Evolutionary conservation across 768 basidiomycete genomes (phyloP).

Genomic region (Boletus sp.): DNA sequence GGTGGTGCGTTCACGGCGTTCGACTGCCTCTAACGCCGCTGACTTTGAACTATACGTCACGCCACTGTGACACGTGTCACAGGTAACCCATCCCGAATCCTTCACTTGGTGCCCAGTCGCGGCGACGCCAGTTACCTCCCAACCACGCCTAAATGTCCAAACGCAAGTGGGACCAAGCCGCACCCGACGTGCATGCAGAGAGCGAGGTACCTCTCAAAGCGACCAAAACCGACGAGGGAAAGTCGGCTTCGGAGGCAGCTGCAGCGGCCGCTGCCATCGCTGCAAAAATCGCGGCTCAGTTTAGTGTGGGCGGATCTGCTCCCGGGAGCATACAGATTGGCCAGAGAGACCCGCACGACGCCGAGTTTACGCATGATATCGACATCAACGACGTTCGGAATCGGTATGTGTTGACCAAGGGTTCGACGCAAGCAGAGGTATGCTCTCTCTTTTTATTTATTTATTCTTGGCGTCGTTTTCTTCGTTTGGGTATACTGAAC

Average conservation of each 20-base stretch:
- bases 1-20: not conserved
- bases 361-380: conserved; percentile 83
- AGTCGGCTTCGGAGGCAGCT: conserved; percentile 55
- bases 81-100: not conserved
- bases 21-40: conserved; percentile 1
- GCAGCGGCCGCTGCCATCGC: conserved; percentile 84
- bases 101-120: not conserved
- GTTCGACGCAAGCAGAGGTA: conserved; percentile 88
- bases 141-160: conserved; percentile 52
- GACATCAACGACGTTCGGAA: conserved; percentile 97
- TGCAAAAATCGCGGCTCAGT: conserved; percentile 92
- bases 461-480: not conserved
- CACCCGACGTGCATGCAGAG: conserved; percentile 43
- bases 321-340: conserved; percentile 41
- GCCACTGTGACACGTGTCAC: conserved; percentile 14
- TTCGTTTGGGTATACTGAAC: conserved; percentile 3
- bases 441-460: conserved; percentile 24
- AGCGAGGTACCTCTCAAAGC: conserved; percentile 41
- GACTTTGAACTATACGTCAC: conserved; percentile 21
- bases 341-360: conserved; percentile 66
- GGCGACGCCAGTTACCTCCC: no score
- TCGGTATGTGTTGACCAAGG: conserved; percentile 91
- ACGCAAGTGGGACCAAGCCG: conserved; percentile 79
- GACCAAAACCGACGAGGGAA: conserved; percentile 46
- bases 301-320: conserved; percentile 45